Conservation (phyloP, 192 early-diverging fungal genomes). For the Jimgerdemannia flammicorona region DNA sequence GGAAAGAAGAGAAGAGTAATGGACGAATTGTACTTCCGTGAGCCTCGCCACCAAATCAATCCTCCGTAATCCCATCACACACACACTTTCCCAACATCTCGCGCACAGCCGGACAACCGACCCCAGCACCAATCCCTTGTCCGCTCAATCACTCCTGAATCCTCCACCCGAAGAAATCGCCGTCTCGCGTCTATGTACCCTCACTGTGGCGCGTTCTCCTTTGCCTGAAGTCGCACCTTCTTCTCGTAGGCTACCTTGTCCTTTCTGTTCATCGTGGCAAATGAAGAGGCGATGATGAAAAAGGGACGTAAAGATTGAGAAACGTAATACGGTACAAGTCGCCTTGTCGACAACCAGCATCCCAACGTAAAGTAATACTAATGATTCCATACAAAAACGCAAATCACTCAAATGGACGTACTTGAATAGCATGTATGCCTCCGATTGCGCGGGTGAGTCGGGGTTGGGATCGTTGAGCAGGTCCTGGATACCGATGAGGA, state of each 20-base stretch:
- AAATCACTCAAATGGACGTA: slow-evolving; percentile 25
- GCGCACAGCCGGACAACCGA: background rate
- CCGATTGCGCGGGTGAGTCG: slow-evolving; percentile 79
- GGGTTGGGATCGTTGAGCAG: slow-evolving; percentile 91
- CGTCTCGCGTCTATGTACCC: background rate
- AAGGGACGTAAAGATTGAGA: background rate
- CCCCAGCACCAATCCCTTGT: background rate
- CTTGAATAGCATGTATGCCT: slow-evolving; percentile 78
- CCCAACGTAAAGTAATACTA: too few species aligned
- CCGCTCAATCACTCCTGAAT: background rate
- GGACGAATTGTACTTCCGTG: background rate
- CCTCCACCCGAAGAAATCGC: background rate
- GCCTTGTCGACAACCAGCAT: background rate
- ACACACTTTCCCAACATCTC: background rate
- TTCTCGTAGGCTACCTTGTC: slow-evolving; percentile 3
- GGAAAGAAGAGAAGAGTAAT: background rate
- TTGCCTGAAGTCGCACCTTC: slow-evolving; percentile 2
- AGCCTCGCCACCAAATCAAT: background rate
- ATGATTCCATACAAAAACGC: background rate
- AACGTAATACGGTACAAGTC: background rate
- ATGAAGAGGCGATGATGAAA: background rate
- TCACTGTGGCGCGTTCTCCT: background rate
- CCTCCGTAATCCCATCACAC: background rate
- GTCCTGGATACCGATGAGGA: slow-evolving; percentile 90
- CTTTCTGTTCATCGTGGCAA: background rate